Percentiles rank a stretch among this genome's conserved stretches.
Evolutionary conservation across 2,329 filamentous ascomycete genomes (phyloP).

Genomic region (Diplodia sapinea): DNA sequence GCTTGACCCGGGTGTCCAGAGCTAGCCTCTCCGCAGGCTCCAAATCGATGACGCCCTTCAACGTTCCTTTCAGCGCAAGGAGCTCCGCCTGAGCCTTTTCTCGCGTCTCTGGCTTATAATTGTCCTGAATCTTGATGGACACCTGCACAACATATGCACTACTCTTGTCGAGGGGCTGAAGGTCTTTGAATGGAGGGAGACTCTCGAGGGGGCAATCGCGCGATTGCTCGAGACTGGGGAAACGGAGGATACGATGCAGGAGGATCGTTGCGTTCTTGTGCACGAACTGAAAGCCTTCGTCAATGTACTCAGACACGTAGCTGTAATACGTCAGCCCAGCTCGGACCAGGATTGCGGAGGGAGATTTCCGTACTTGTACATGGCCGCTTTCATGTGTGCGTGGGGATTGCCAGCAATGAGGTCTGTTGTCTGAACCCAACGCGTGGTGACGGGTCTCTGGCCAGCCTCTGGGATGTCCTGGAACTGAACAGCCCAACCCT

Average conservation of each 20-base stretch:
- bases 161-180: constrained; percentile 61
- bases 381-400: constrained; percentile 58
- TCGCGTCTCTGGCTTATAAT: constrained; percentile 59
- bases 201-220: constrained; percentile 42
- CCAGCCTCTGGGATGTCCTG: constrained; percentile 55
- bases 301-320: constrained; percentile 62
- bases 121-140: constrained; percentile 62
- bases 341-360: neutral
- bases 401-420: constrained; percentile 58
- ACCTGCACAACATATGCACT: constrained; percentile 65
- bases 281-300: constrained; percentile 64
- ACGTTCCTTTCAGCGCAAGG: constrained; percentile 58
- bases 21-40: constrained; percentile 63
- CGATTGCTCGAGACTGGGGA: constrained; percentile 49
- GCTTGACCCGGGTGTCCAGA: constrained; percentile 66
- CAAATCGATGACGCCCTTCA: constrained; percentile 64
- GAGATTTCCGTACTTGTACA: constrained; percentile 50
- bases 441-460: constrained; percentile 59
- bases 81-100: constrained; percentile 62
- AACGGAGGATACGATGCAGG: constrained; percentile 60
- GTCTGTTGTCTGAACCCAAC: constrained; percentile 57
- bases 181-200: constrained; percentile 52
- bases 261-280: constrained; percentile 63
- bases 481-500: constrained; percentile 49
- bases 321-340: constrained; percentile 42